Evolutionary conservation across 2,329 filamentous ascomycete genomes (phyloP), one percentile per base, ranked within the genome.

Genomic region (Elsinoe fawcettii): DNA sequence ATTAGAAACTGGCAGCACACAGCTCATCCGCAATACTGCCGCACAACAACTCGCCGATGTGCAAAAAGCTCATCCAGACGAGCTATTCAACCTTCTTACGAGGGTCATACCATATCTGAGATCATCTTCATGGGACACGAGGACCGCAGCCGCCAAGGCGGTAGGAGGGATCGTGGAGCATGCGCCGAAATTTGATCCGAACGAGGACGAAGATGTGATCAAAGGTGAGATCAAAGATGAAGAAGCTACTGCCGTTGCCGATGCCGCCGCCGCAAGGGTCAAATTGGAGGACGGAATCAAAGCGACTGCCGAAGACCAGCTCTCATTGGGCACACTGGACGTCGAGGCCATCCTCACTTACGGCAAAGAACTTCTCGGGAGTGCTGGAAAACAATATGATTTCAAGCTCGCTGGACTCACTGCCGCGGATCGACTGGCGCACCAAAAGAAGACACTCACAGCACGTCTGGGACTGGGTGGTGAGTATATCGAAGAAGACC

Each of bases 41-140:
- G 93, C 95, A 61, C 90, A 95, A 69, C 93, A 99, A 74, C 81
- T 99, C 62, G 93, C 91, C 61, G 93, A 99, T 74, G 93, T 96
- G 72, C 95, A 99, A 74, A 97, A 96, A 70, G 88, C 93, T 71
- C 93, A 97, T 66, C 93, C 93, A 0, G 92, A 99, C 74, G 95
- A 99, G 71, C 78, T 99, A 1, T 97, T 97, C 74, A 96, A 97
- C 69, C 80, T 99, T 5, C 80, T 99, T 11, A 92, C 90, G 27
- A 82, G 92, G 60, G 91, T 99, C 30, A 85, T 99, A n/a, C 92
- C 93, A 1, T 99, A 96, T 71, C 80, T 99, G 27, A 84, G 89
- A 59, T 92, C 93, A 64, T 96, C 92, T 70, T 92, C 91, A 69
- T 99, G 93, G 93, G 93, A 99, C 68, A 99, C 93, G 23, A 81